Evolutionary conservation across 2,329 filamentous ascomycete species (phyloP).

Genomic region (Ophiostoma angusticollis): DNA sequence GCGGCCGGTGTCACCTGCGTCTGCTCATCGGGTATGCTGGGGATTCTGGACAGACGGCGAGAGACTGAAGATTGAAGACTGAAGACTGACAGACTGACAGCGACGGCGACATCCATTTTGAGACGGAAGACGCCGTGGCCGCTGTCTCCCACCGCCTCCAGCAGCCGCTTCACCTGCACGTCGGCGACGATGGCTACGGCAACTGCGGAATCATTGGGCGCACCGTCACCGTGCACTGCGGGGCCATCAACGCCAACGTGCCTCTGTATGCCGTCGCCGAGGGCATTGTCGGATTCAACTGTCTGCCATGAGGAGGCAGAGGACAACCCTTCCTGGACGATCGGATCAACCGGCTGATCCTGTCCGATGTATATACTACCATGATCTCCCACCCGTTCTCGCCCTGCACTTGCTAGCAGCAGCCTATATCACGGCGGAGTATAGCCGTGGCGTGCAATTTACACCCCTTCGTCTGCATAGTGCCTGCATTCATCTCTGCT

Average conservation of each 20-base stretch:
- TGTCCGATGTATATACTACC: too few species aligned
- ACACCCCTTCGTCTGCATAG: too few species aligned
- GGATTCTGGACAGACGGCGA: too few species aligned
- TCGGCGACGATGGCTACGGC: slow-evolving; percentile 11
- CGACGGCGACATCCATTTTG: slow-evolving; percentile 6
- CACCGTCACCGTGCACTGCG: slow-evolving; percentile 1
- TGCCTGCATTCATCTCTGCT: too few species aligned
- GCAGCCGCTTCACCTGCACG: slow-evolving; percentile 12
- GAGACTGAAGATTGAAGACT: too few species aligned
- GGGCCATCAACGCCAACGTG: neutral
- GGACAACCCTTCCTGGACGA: neutral
- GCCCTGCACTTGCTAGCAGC: too few species aligned
- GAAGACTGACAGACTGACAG: slow-evolving; percentile 1
- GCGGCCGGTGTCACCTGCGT: neutral
- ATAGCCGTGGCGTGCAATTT: too few species aligned
- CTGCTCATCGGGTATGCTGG: slow-evolving; percentile 11
- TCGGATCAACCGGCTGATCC: neutral
- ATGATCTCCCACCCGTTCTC: too few species aligned
- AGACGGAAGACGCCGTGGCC: neutral
- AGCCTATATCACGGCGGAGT: slow-evolving; percentile 1
- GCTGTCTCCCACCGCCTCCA: slow-evolving; percentile 1
- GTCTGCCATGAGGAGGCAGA: slow-evolving; percentile 1
- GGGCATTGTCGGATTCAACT: slow-evolving; percentile 14
- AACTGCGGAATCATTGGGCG: slow-evolving; percentile 13
- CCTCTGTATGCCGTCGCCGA: slow-evolving; percentile 10